Conservation (phyloP, 1,284 basidiomycete species). For the Papiliotrema terrestris region DNA sequence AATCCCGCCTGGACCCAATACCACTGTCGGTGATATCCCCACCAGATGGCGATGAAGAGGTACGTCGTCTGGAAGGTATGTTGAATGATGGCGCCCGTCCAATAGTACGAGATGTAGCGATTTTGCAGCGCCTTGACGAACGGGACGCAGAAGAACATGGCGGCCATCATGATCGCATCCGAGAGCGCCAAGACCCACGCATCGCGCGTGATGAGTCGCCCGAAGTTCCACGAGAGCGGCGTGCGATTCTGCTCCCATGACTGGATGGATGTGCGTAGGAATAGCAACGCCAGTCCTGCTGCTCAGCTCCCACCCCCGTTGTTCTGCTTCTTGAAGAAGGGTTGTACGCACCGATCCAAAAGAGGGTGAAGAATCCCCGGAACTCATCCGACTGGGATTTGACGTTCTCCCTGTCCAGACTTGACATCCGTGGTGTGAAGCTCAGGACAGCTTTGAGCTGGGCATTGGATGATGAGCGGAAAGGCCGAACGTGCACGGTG, state of each 20-base stretch:
- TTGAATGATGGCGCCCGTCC: conserved; percentile 69
- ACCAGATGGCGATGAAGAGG: conserved; percentile 61
- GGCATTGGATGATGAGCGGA: conserved; percentile 36
- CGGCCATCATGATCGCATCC: conserved; percentile 73
- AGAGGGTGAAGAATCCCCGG: conserved; percentile 87
- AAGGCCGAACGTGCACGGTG: conserved; percentile 40
- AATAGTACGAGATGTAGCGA: conserved; percentile 75
- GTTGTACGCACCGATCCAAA: conserved; percentile 58
- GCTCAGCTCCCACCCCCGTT: neutral
- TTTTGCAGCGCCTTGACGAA: conserved; percentile 73
- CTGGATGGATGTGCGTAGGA: conserved; percentile 69
- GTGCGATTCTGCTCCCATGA: conserved; percentile 72
- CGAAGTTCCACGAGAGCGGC: conserved; percentile 76
- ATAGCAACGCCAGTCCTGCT: conserved; percentile 77
- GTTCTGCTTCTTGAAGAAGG: neutral
- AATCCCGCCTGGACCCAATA: conserved; percentile 98
- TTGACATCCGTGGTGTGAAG: conserved; percentile 77
- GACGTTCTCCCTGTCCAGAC: conserved; percentile 77
- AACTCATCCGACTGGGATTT: conserved; percentile 75
- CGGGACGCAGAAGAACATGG: conserved; percentile 72
- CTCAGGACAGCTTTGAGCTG: conserved; percentile 62
- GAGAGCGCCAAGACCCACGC: conserved; percentile 76
- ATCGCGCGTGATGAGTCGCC: conserved; percentile 82
- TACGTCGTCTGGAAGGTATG: conserved; percentile 70
- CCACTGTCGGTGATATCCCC: conserved; percentile 66